These are phyloP conservation scores for Cordyceps tenuipes DNA, from an alignment of 2,329 filamentous ascomycete species.

Conservation along the genomic window DNA sequence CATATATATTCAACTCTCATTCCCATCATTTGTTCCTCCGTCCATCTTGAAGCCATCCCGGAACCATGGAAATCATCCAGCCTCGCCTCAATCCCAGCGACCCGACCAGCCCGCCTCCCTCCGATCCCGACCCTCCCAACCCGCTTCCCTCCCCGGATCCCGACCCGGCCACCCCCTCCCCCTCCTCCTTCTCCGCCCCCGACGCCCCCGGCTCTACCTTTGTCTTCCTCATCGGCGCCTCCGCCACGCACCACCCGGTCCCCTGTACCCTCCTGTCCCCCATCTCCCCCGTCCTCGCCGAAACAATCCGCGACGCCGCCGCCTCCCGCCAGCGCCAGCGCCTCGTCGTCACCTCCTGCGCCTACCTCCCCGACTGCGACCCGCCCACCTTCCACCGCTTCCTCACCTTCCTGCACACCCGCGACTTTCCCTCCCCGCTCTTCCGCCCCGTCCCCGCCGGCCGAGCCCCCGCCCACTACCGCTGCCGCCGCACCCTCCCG, in stretches of 20 bases:
- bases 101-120: background rate
- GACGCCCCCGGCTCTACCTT: background rate
- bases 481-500: background rate
- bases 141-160: no score
- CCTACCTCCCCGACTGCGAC: constrained; percentile 6
- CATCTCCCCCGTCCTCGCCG: background rate
- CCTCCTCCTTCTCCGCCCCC: no score
- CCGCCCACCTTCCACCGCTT: constrained; percentile 9
- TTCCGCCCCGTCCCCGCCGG: background rate
- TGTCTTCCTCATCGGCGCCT: background rate
- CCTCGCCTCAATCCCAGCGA: no score
- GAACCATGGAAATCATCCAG: background rate
- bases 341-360: background rate
- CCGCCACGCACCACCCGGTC: background rate
- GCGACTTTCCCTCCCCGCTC: constrained; percentile 10
- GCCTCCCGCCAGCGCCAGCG: no score
- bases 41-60: background rate
- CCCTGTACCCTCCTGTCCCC: background rate
- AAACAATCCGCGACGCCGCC: background rate
- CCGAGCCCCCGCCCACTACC: background rate
- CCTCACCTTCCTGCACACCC: constrained; percentile 13
- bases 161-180: no score
- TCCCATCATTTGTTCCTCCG: background rate
- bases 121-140: no score
- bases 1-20: background rate